These are phyloP conservation scores for Phytophthora pluvialis DNA, from an alignment of 352 stramenopile species.

Conservation along the genomic window DNA sequence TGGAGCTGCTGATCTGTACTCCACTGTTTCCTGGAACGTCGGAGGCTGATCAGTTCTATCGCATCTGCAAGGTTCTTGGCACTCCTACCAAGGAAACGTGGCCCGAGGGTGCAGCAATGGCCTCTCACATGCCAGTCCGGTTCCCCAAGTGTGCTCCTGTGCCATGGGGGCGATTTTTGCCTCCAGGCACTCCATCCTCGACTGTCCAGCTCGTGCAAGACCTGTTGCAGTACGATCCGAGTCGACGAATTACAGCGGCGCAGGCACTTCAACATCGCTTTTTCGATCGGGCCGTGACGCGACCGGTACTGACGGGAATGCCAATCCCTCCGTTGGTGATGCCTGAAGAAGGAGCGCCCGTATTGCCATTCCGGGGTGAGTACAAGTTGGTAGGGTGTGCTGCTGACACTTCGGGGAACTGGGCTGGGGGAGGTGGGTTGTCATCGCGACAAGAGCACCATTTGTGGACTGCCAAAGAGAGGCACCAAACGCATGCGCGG, in stretches of 20 bases:
- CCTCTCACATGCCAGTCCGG: constrained; percentile 91
- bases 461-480: constrained; percentile 29
- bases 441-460: constrained; percentile 33
- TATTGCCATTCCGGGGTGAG: constrained; percentile 27
- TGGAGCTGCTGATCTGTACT: constrained; percentile 76
- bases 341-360: constrained; percentile 20
- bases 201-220: constrained; percentile 88
- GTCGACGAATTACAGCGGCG: constrained; percentile 81
- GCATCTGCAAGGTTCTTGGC: constrained; percentile 94
- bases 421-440: constrained; percentile 19
- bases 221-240: constrained; percentile 93
- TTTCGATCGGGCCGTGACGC: constrained; percentile 76
- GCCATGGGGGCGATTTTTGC: constrained; percentile 71
- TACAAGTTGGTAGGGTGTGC: constrained; percentile 11
- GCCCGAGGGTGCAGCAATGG: constrained; percentile 90
- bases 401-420: constrained; percentile 11
- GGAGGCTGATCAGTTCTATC: constrained; percentile 97
- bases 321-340: constrained; percentile 16
- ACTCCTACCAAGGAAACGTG: constrained; percentile 90
- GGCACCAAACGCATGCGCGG: constrained; percentile 15
- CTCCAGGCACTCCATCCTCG: constrained; percentile 65
- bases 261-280: constrained; percentile 95
- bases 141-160: constrained; percentile 90
- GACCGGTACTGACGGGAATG: constrained; percentile 39
- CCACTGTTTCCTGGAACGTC: constrained; percentile 84